phyloP scores from a whole-genome alignment of 164 flowering plant genomes.

The Vitis cinerea region DNA sequence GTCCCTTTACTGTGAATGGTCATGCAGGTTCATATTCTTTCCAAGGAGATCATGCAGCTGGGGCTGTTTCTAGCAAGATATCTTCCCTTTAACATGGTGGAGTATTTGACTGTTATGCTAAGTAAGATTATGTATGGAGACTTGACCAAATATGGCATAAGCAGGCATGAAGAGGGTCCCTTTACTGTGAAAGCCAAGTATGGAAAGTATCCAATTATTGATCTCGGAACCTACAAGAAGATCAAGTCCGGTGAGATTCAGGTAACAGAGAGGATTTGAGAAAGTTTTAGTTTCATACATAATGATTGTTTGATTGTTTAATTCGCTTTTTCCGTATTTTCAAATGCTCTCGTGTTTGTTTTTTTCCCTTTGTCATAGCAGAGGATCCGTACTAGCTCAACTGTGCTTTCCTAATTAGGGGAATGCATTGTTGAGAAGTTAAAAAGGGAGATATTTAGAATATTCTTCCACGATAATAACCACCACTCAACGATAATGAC shows the following conservation, averaged over 20 bases:
- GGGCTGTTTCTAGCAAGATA: constrained; percentile 22
- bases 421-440: too few species aligned
- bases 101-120: constrained; percentile 18
- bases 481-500: too few species aligned
- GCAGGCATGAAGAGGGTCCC: constrained; percentile 41
- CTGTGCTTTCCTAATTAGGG: too few species aligned
- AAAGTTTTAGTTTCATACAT: too few species aligned
- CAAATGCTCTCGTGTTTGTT: too few species aligned
- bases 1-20: too few species aligned
- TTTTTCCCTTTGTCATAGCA: too few species aligned
- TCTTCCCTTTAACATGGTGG: constrained; percentile 30
- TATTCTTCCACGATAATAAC: too few species aligned
- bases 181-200: constrained; percentile 24
- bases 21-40: constrained; percentile 37
- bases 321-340: too few species aligned
- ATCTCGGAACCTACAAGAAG: constrained; percentile 37
- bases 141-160: constrained; percentile 31
- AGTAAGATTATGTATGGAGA: constrained; percentile 35
- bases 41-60: constrained; percentile 23
- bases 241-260: constrained; percentile 41
- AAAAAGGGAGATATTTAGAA: too few species aligned
- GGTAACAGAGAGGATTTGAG: constrained; percentile 15
- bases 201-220: constrained; percentile 38
- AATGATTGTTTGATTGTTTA: too few species aligned
- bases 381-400: too few species aligned